Percentiles rank a stretch among this genome's conserved stretches.
phyloP scores from a whole-genome alignment of 2,329 filamentous ascomycete genomes.

The Ceratocystis alfenasii region DNA sequence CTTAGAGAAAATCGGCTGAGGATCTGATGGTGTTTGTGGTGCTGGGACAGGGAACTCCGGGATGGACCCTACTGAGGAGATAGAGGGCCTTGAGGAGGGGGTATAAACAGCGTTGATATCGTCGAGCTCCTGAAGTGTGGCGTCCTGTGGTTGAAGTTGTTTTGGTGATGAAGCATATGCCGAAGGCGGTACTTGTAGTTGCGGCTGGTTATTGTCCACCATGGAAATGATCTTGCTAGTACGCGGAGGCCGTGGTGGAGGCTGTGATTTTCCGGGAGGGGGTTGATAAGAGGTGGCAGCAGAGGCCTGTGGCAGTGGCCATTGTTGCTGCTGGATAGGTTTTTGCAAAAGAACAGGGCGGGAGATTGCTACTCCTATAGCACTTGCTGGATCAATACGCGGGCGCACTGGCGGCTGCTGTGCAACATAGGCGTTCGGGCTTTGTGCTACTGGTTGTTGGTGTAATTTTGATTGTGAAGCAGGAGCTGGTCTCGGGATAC shows the following conservation, averaged over 20 bases:
- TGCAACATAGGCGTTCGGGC: neutral
- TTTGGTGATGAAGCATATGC: slow-evolving; percentile 11
- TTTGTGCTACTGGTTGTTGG: neutral
- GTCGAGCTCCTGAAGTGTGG: slow-evolving; percentile 30
- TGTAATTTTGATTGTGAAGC: slow-evolving; percentile 22
- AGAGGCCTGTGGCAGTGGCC: slow-evolving; percentile 28
- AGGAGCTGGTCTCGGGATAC: slow-evolving; percentile 21
- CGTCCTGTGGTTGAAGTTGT: slow-evolving; percentile 29
- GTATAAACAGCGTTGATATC: slow-evolving; percentile 38
- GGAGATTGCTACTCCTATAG: slow-evolving; percentile 37
- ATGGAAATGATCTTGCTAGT: slow-evolving; percentile 38
- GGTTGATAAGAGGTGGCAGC: slow-evolving; percentile 37
- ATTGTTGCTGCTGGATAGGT: slow-evolving; percentile 39
- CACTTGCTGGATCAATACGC: slow-evolving; percentile 25
- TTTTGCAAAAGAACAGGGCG: slow-evolving; percentile 42
- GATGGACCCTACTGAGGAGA: slow-evolving; percentile 44
- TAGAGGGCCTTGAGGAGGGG: slow-evolving; percentile 39
- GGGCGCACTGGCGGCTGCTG: slow-evolving; percentile 9
- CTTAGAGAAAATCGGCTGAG: slow-evolving; percentile 32
- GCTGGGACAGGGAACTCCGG: slow-evolving; percentile 41
- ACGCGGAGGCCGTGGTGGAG: slow-evolving; percentile 47
- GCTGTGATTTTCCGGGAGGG: slow-evolving; percentile 36
- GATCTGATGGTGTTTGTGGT: slow-evolving; percentile 22
- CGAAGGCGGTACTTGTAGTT: slow-evolving; percentile 35
- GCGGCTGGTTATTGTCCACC: slow-evolving; percentile 45